Evolutionary conservation across 176 grass and related monocot species (phyloP), one percentile per base, ranked within the genome.

Genomic region (Oryza meridionalis): DNA sequence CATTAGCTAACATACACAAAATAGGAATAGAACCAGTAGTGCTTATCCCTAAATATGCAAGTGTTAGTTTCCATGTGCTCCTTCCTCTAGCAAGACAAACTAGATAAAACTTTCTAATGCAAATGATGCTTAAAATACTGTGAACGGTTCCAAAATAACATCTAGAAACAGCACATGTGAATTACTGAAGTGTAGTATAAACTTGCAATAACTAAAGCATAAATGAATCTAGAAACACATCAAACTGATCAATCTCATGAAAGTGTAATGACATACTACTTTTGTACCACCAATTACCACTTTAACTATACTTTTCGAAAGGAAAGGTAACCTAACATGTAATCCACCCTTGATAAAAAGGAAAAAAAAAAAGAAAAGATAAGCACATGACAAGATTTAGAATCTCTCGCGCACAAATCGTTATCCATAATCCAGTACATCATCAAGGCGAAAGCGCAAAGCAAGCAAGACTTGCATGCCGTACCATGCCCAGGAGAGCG

Each of bases 401-500:
- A 88, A 71, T 64, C 76, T 70, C 10, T 15, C 21, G 2, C 83
- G 7, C 7, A 32, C 33, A 86, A 69, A 79, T 65, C 69, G 70
- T 87, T 84, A 87, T 84, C 68, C 80, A 81, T 87, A 80, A 87
- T 78, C 63, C 33, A 17, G 16, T 70, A 73, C 77, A 77, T 83
- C 81, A 6, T 83, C 81, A 6, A 19, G 81, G 73, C 17, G 67
- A 43, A 70, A 77, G 33, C 45, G 38, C 31, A 69, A 67, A 37
- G 62, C 75, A 59, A 59, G 40, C 45, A 78, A 17, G 85, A 69
- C 37, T 71, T 32, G 73, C 38, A 82, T 65, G 75, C 83, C 90
- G 71, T 85, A 99, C 97, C 97, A 99, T 78, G 81, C 71, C 88
- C 7, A 99, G 86, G 51, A 96, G 93, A 4, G 92, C 88, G 72